Conservation (phyloP, 805 yeast species). For the Starmerella bombi region DNA sequence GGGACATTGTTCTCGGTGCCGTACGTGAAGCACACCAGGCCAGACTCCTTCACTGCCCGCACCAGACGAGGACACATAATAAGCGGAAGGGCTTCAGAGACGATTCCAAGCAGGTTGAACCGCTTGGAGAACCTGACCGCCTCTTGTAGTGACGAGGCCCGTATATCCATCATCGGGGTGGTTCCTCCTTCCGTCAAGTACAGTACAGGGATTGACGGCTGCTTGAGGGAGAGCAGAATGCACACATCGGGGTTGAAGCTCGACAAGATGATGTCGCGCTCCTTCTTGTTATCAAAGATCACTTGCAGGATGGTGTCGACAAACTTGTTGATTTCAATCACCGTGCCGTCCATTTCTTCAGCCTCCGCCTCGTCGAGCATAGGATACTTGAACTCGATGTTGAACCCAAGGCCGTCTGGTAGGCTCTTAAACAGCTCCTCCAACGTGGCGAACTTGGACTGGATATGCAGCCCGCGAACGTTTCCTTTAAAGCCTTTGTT, state of each 20-base stretch:
- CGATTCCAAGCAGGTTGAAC: constrained; percentile 87
- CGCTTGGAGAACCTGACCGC: constrained; percentile 81
- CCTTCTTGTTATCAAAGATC: constrained; percentile 64
- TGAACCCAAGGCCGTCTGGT: constrained; percentile 79
- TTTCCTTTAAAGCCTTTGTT: constrained; percentile 84
- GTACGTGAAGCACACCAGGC: constrained; percentile 85
- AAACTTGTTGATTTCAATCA: constrained; percentile 72
- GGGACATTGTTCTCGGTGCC: constrained; percentile 79
- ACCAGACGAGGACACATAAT: constrained; percentile 84
- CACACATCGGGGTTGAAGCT: constrained; percentile 94
- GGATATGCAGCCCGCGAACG: constrained; percentile 74
- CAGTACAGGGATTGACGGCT: constrained; percentile 83
- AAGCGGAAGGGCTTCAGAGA: constrained; percentile 74
- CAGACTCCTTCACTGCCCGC: constrained; percentile 78
- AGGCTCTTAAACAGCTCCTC: constrained; percentile 69
- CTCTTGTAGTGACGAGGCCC: constrained; percentile 78
- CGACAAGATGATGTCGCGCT: constrained; percentile 78
- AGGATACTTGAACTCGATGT: constrained; percentile 89
- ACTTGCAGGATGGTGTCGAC: constrained; percentile 72
- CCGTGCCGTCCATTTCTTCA: constrained; percentile 77
- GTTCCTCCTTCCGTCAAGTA: constrained; percentile 87
- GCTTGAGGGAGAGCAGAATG: constrained; percentile 70
- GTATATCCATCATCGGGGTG: constrained; percentile 67
- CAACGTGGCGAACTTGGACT: constrained; percentile 81
- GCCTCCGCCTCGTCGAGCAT: constrained; percentile 84